phyloP scores from a whole-genome alignment of 2,329 filamentous ascomycete genomes.

The Alternaria atra region DNA sequence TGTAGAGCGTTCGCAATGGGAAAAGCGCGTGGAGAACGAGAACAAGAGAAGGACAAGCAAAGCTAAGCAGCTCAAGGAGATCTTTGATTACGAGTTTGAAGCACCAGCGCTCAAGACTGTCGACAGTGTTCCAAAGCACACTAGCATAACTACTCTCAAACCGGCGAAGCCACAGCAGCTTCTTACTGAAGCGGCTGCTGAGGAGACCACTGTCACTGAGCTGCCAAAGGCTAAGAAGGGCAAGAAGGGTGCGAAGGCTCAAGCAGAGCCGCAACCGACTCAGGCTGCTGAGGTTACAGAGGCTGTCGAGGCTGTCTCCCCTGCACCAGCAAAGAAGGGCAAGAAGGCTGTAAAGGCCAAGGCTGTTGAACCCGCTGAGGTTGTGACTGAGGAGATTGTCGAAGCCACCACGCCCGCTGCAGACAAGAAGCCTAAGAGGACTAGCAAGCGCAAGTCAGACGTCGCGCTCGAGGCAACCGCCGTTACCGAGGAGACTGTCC shows the following conservation, averaged over 20 bases:
- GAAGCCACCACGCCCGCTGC: conserved; percentile 6
- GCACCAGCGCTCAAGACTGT: conserved; percentile 75
- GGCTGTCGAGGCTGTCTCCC: conserved; percentile 10
- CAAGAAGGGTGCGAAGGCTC: conserved; percentile 35
- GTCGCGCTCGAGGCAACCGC: conserved; percentile 21
- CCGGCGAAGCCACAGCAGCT: conserved; percentile 39
- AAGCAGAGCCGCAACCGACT: conserved; percentile 3
- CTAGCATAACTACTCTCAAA: conserved; percentile 27
- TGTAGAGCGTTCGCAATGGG: conserved; percentile 79
- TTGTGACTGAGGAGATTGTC: conserved; percentile 17
- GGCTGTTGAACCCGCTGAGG: conserved; percentile 19
- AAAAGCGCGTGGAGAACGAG: conserved; percentile 76
- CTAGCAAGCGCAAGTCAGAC: conserved; percentile 35
- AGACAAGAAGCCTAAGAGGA: conserved; percentile 19
- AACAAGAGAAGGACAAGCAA: conserved; percentile 73
- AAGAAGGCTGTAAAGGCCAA: conserved; percentile 33
- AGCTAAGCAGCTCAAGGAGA: conserved; percentile 76
- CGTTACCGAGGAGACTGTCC: conserved; percentile 16
- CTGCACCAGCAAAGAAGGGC: conserved; percentile 35
- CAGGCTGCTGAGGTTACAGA: conserved; percentile 21
- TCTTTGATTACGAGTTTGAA: conserved; percentile 86
- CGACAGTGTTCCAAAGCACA: conserved; percentile 51
- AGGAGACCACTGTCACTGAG: conserved; percentile 24
- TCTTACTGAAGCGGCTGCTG: conserved; percentile 33
- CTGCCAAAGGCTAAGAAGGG: conserved; percentile 44